Base-by-base conservation (phyloP, 2,329 filamentous ascomycete species). In the Diplodia corticola region DNA sequence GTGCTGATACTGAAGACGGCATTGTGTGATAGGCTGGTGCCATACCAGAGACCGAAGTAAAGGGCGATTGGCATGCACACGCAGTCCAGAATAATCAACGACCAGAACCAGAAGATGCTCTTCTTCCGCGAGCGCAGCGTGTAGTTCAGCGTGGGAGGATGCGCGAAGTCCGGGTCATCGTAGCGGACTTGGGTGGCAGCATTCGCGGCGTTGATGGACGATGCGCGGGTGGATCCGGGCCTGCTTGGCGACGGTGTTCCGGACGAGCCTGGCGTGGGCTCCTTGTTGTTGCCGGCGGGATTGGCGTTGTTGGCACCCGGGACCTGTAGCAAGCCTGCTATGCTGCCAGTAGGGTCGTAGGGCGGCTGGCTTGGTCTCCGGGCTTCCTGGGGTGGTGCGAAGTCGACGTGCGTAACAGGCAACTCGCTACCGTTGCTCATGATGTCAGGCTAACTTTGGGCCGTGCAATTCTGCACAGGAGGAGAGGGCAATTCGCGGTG, bases 1-100 rank as follows among this genome's bases (percentile, higher is more conserved):
- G 84, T 85, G 69, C 84, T 84, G 69, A 86, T 85, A 68, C 80
- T 82, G 75, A 85, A 85, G 70, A 84, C 78, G 40, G 80, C 79
- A 60, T 84, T 84, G 51, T 81, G 80, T 0, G 79, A 80, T 35
- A 88, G 72, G 68, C 79, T 76, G 10, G 85, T 84, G 68, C 80
- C 80, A 69, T 88, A 88, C 84, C 84, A 87, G 44, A 89, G 78
- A 57, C 82, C 80, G 78, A 85, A 89, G 76, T 88, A 89, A 2
- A 89, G 78, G 3, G 80, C 82, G 67, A 88, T 80, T 20, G 86
- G 86, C 75, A 87, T 84, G 66, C 79, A 82, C 67, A 87, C 78
- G 60, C 83, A 85, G 75, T 89, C 86, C 67, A 88, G 71, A 24
- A 88, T 72, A 65, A 88, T 86, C 48, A 89, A 73, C 0, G 78